phyloP scores from a whole-genome alignment of 75 land plant species.

The Pinus tabuliformis region DNA sequence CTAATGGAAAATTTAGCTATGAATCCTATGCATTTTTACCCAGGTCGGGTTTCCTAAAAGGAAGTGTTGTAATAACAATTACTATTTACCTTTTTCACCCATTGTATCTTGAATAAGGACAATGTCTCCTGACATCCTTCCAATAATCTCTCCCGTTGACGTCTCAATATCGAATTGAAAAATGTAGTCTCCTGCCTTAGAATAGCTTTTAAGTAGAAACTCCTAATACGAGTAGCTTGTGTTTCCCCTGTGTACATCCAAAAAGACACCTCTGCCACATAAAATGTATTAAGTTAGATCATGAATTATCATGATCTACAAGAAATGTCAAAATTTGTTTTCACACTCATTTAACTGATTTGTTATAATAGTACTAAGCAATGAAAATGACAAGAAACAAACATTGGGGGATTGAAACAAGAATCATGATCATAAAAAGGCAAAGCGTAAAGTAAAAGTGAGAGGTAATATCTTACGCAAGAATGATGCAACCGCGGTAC shows the following conservation, averaged over 20 bases:
- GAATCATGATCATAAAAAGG: background rate
- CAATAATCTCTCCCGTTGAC: constrained; percentile 48
- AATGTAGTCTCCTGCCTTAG: constrained; percentile 54
- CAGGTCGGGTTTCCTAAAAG: background rate
- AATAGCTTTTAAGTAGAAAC: constrained; percentile 40
- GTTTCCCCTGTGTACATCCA: constrained; percentile 61
- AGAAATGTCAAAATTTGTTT: background rate
- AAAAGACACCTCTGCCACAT: constrained; percentile 43
- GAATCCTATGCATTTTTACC: background rate
- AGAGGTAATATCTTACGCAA: constrained; percentile 13
- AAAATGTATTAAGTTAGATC: background rate
- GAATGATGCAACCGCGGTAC: constrained; percentile 26
- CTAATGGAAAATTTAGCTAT: background rate
- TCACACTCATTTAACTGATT: background rate
- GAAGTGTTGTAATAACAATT: background rate
- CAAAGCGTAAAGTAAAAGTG: background rate
- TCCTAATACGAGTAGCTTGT: constrained; percentile 48
- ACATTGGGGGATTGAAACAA: background rate
- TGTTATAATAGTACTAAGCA: background rate
- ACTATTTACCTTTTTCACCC: constrained; percentile 36
- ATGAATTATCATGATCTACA: background rate
- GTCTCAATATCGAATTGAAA: constrained; percentile 59
- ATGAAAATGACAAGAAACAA: background rate
- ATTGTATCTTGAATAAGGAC: constrained; percentile 33
- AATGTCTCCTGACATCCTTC: constrained; percentile 44